Evolutionary conservation across 805 yeast genomes (phyloP).

Genomic region (Zygosaccharomyces rouxii): DNA sequence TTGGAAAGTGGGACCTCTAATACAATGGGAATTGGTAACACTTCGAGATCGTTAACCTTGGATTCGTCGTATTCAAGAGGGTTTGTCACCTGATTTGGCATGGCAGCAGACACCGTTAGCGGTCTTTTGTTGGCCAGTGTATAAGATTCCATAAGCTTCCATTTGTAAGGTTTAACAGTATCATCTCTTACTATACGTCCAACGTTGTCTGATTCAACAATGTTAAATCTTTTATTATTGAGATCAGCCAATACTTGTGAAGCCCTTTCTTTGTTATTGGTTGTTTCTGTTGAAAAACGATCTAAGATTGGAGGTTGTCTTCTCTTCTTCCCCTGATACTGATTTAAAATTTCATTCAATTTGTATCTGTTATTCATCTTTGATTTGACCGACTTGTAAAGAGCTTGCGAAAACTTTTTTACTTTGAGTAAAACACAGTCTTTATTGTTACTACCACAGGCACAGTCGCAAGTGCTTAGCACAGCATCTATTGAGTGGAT

Average conservation of each 20-base stretch:
- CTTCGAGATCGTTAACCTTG: slow-evolving; percentile 19
- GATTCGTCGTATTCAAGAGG: slow-evolving; percentile 25
- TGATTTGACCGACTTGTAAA: slow-evolving; percentile 50
- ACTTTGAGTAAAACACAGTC: slow-evolving; percentile 61
- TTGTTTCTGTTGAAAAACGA: slow-evolving; percentile 11
- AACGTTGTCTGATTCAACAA: not conserved
- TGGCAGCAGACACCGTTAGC: not conserved
- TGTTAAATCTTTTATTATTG: slow-evolving; percentile 7
- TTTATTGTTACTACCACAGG: slow-evolving; percentile 39
- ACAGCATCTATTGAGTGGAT: slow-evolving; percentile 61
- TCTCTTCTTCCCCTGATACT: slow-evolving; percentile 24
- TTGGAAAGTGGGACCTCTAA: slow-evolving; percentile 11
- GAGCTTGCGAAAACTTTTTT: slow-evolving; percentile 58
- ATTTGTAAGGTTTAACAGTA: slow-evolving; percentile 10
- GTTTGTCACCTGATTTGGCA: slow-evolving; percentile 5
- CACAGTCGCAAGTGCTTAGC: slow-evolving; percentile 59
- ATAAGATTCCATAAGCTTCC: slow-evolving; percentile 9
- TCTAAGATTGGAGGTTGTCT: slow-evolving; percentile 29
- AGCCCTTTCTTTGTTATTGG: slow-evolving; percentile 10
- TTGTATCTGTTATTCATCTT: slow-evolving; percentile 35
- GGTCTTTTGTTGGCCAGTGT: not conserved
- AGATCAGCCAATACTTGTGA: slow-evolving; percentile 10
- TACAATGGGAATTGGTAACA: slow-evolving; percentile 26
- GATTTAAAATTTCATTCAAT: slow-evolving; percentile 36
- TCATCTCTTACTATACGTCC: not conserved